These are phyloP conservation scores for Tetrahymena malaccensis DNA, from an alignment of 73 alveolate species.

Conservation along the genomic window DNA sequence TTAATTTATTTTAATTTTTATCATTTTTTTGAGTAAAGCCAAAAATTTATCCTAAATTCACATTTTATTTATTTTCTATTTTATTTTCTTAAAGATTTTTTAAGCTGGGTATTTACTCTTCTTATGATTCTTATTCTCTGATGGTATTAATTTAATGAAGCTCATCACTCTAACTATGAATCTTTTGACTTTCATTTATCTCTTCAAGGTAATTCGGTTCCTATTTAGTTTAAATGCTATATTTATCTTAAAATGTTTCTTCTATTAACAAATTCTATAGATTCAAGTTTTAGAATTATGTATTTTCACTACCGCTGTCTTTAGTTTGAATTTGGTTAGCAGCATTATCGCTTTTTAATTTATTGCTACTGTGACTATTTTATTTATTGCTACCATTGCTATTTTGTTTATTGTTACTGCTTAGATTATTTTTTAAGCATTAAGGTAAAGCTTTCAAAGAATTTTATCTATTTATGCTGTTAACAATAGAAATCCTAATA, in stretches of 20 bases:
- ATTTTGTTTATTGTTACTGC: not conserved
- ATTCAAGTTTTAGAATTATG: too few species aligned
- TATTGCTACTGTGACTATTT: too few species aligned
- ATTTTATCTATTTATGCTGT: not conserved
- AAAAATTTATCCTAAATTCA: not conserved
- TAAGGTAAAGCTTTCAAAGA: not conserved
- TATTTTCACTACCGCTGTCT: not conserved
- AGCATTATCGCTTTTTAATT: not conserved
- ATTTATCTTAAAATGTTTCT: too few species aligned
- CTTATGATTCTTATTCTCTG: not conserved
- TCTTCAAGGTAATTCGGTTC: not conserved
- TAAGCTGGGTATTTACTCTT: not conserved
- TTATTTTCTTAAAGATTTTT: not conserved
- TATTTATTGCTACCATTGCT: not conserved
- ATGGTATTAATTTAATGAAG: too few species aligned
- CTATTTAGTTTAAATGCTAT: not conserved
- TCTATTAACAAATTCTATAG: not conserved
- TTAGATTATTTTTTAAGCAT: not conserved
- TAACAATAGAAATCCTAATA: not conserved
- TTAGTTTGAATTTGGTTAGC: not conserved
- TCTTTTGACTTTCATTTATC: too few species aligned
- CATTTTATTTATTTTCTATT: not conserved
- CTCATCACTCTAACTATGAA: not conserved
- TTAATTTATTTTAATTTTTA: too few species aligned
- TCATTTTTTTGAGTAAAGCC: not conserved